A percentile compares a stretch with the other conserved stretches of the same genome.
phyloP scores from a whole-genome alignment of 2,329 filamentous ascomycete genomes.

The Fusarium ramigenum region DNA sequence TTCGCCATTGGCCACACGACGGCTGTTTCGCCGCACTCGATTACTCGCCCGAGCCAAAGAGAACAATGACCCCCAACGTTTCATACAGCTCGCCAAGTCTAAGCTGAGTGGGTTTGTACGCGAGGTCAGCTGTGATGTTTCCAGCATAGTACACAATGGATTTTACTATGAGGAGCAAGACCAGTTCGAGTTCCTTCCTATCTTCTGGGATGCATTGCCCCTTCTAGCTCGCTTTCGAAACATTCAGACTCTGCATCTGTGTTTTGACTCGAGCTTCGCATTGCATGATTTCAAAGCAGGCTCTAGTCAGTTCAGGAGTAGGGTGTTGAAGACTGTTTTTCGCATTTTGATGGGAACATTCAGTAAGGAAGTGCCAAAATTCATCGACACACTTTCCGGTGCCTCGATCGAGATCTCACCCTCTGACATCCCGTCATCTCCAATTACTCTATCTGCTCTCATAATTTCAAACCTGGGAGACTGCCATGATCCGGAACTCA shows the following conservation, averaged over 20 bases:
- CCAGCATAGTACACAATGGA: not conserved
- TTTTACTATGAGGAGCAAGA: not conserved
- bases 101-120: not conserved
- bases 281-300: rapidly evolving
- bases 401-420: rapidly evolving
- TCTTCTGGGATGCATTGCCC: not conserved
- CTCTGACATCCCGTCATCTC: rapidly evolving
- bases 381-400: not conserved
- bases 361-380: not conserved
- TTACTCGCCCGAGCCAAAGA: not conserved
- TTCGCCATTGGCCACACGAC: not conserved
- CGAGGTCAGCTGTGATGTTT: not conserved
- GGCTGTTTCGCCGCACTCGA: not conserved
- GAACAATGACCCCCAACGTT: not conserved
- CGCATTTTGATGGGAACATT: not conserved
- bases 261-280: not conserved
- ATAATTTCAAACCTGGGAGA: not conserved
- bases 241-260: not conserved
- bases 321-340: not conserved
- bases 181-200: not conserved
- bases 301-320: not conserved
- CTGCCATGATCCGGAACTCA: not conserved
- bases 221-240: not conserved
- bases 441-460: not conserved
- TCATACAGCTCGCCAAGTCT: not conserved